Evolutionary conservation across 768 basidiomycete species (phyloP).

Genomic region (Clitopilus passeckerianus): DNA sequence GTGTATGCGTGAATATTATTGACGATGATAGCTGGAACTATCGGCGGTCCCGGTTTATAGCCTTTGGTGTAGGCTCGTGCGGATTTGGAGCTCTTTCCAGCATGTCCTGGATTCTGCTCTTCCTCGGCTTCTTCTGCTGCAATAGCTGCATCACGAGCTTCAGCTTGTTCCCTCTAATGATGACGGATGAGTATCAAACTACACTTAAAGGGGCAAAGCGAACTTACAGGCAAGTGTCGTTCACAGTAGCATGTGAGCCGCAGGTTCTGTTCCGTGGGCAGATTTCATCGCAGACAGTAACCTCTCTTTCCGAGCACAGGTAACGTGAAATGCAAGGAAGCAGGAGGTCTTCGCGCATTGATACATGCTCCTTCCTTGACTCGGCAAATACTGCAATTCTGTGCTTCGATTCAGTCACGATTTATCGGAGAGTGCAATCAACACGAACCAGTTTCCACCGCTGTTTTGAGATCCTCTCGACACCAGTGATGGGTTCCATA

Average conservation of each 20-base stretch:
- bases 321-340: slow-evolving; percentile 90
- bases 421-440: neutral
- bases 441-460: slow-evolving; percentile 82
- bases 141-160: slow-evolving; percentile 51
- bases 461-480: slow-evolving; percentile 82
- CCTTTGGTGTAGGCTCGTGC: slow-evolving; percentile 90
- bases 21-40: slow-evolving; percentile 85
- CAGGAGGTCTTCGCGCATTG: slow-evolving; percentile 91
- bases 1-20: slow-evolving; percentile 76
- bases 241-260: slow-evolving; percentile 83
- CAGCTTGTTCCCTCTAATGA: slow-evolving; percentile 64
- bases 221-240: slow-evolving; percentile 80
- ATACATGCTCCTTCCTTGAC: slow-evolving; percentile 79
- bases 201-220: neutral
- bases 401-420: slow-evolving; percentile 1
- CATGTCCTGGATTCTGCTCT: slow-evolving; percentile 31
- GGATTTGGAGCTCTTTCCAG: slow-evolving; percentile 56
- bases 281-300: slow-evolving; percentile 85
- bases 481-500: slow-evolving; percentile 95
- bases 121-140: slow-evolving; percentile 44
- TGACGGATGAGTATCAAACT: neutral
- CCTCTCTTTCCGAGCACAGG: slow-evolving; percentile 87
- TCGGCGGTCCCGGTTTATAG: slow-evolving; percentile 88
- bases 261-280: slow-evolving; percentile 68
- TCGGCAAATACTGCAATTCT: slow-evolving; percentile 48